Base-by-base conservation (phyloP, 441 rosid genomes). In the Manihot esculenta region DNA sequence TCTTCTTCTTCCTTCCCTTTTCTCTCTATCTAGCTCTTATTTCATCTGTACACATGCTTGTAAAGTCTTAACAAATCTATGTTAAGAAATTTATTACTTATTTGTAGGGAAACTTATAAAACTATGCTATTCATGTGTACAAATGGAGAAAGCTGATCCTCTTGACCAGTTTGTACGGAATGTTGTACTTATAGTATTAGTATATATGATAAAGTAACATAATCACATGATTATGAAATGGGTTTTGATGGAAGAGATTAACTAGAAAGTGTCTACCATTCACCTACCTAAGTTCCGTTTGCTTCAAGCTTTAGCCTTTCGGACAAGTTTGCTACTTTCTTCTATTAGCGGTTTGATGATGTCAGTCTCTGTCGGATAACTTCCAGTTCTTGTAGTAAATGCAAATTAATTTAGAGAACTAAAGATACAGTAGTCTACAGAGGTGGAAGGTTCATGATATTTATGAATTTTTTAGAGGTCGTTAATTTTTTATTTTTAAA, bases 11-110 rank as follows among this genome's bases (percentile, higher is more conserved):
- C 13, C 5, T 8, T 23, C 26, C 18, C 60, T 56, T 7, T 26
- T 14, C 35, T 27, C 35, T 26, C 45, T 49, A 7, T 23, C 23
- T 21, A 33, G 38, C 35, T 18, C 30, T 33, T 17, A 23, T 64
- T 12, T 20, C 23, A 49, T 23, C 18, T 77, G 70, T 68, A 64
- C 24, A 66, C 30, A 48, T 53, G 63, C 35, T n/a, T 44, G 59
- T 63, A 64, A 62, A 71, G 57, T 56, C 65, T 72, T 33, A 66
- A 33, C 70, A 66, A 66, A 33, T n/a, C 20, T 57, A 38, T 26
- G 27, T 26, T 27, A 57, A 57, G 24, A 30, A 57, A 57, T 10
- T 26, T 57, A 38, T 38, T 26, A 54, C 58, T 27, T 26, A 26
- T 9, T 51, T 51, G 59, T 55, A 57, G 14, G 5, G n/a, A 7